A percentile compares a stretch with the other conserved stretches of the same genome.
Conservation (phyloP, 1,284 basidiomycete genomes). For the Sporisorium exsertum region DNA sequence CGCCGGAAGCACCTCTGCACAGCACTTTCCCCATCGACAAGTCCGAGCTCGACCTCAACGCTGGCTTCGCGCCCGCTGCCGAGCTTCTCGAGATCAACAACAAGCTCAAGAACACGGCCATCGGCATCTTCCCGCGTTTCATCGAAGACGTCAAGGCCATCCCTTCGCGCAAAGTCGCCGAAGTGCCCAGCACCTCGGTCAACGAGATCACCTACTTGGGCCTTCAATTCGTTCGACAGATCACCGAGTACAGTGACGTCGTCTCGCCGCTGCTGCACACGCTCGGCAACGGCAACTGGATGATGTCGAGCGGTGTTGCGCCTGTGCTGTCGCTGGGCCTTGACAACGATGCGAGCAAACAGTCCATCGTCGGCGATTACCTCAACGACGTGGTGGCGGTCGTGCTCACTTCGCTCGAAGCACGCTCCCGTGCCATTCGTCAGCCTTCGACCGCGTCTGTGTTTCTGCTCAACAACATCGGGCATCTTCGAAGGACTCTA, state of each 20-base stretch:
- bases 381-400: conserved; percentile 57
- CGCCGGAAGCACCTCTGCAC: conserved; percentile 33
- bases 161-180: conserved; percentile 55
- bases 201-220: conserved; percentile 65
- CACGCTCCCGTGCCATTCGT: conserved; percentile 55
- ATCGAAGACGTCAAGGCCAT: conserved; percentile 66
- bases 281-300: conserved; percentile 63
- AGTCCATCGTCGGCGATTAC: conserved; percentile 52
- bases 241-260: conserved; percentile 63
- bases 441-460: conserved; percentile 61
- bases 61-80: conserved; percentile 33
- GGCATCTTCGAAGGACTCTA: conserved; percentile 49
- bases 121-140: conserved; percentile 63
- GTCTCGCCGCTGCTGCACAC: conserved; percentile 54
- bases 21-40: conserved; percentile 35
- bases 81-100: conserved; percentile 41
- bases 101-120: conserved; percentile 55
- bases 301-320: conserved; percentile 58
- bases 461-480: conserved; percentile 63
- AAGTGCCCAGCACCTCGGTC: conserved; percentile 61
- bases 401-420: conserved; percentile 55
- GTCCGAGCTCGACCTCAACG: conserved; percentile 39
- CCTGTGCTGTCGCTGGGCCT: conserved; percentile 56
- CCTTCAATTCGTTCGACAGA: conserved; percentile 55
- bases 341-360: conserved; percentile 43